These are phyloP conservation scores for Alternaria triticina DNA, from an alignment of 2,329 filamentous ascomycete genomes.

Conservation along the genomic window DNA sequence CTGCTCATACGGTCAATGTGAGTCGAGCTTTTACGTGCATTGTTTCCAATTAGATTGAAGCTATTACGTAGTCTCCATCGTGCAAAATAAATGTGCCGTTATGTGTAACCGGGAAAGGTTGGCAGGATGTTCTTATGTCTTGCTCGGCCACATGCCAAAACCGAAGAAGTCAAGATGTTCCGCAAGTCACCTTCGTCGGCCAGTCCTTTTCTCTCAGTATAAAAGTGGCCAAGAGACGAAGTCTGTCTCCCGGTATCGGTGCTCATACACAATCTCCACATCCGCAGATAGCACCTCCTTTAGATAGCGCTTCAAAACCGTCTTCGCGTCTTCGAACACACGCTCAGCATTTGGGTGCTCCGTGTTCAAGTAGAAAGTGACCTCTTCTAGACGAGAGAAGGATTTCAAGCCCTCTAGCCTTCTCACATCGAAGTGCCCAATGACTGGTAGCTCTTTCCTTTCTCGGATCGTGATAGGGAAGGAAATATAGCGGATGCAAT, in stretches of 20 bases:
- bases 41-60: too few species aligned
- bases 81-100: too few species aligned
- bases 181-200: too few species aligned
- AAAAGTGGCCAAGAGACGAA: neutral
- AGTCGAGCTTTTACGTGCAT: fast-evolving
- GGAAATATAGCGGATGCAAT: neutral
- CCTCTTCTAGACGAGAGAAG: neutral
- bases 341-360: neutral
- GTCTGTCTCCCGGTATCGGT: neutral
- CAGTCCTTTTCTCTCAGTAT: too few species aligned
- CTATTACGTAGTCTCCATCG: too few species aligned
- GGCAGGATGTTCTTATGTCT: too few species aligned
- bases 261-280: neutral
- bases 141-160: too few species aligned
- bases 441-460: too few species aligned
- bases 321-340: neutral
- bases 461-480: neutral
- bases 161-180: too few species aligned
- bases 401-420: neutral
- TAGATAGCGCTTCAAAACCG: neutral
- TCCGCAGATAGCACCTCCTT: neutral
- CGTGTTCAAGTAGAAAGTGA: neutral
- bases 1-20: too few species aligned
- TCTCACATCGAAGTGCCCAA: neutral
- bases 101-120: too few species aligned